A percentile compares a stretch with the other conserved stretches of the same genome.
These are phyloP conservation scores for Gossypium aridum DNA, from an alignment of 441 rosid genomes.

Conservation along the genomic window DNA sequence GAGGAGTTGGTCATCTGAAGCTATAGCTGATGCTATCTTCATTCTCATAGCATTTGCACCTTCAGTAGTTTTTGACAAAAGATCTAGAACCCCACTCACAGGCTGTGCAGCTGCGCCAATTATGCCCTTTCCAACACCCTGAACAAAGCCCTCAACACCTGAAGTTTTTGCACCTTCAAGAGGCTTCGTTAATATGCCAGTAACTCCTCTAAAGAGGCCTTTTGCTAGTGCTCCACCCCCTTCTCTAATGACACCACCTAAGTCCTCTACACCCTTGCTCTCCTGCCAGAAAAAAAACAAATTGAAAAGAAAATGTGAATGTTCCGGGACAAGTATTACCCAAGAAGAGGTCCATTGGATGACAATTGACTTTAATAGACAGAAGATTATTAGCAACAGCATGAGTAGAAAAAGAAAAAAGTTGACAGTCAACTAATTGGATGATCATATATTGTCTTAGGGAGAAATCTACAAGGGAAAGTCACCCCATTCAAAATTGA, in stretches of 20 bases:
- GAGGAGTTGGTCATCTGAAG: conserved; percentile 97
- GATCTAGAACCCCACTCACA: conserved; percentile 98
- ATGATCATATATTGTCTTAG: neutral
- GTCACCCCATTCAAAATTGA: neutral
- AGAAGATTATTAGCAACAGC: neutral
- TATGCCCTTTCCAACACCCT: conserved; percentile 97
- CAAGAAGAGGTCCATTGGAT: neutral
- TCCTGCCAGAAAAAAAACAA: conserved; percentile 43
- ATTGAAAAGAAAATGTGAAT: conserved; percentile 11
- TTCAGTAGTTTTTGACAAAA: conserved; percentile 96
- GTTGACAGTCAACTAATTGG: neutral
- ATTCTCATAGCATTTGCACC: conserved; percentile 99
- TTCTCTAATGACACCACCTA: conserved; percentile 93
- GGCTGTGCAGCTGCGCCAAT: conserved; percentile 99
- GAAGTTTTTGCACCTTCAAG: conserved; percentile 95
- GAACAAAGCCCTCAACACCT: conserved; percentile 97
- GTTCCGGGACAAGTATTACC: neutral
- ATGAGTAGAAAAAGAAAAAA: neutral
- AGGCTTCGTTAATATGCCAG: conserved; percentile 96
- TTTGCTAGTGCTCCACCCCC: conserved; percentile 99
- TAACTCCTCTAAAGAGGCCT: conserved; percentile 96
- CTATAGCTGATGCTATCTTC: conserved; percentile 93
- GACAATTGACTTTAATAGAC: neutral
- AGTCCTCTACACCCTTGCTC: conserved; percentile 93
- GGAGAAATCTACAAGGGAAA: neutral